Conservation (phyloP, 2,329 filamentous ascomycete species). For the Tolypocladium inflatum region DNA sequence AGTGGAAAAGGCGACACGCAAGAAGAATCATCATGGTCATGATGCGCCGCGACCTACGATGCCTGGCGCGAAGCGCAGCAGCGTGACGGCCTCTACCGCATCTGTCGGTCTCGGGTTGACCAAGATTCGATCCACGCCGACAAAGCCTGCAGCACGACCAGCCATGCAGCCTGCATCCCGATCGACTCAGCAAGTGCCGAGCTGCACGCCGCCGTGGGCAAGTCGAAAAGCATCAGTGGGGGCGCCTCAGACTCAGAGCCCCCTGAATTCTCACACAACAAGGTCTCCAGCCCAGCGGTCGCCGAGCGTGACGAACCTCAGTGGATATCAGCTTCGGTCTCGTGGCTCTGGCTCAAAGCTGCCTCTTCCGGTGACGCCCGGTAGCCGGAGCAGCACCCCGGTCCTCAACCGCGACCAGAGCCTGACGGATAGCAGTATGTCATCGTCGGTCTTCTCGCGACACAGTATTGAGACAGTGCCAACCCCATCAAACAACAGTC, state of each 20-base stretch:
- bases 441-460: slow-evolving; percentile 30
- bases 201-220: slow-evolving; percentile 1
- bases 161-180: background rate
- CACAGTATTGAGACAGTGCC: slow-evolving; percentile 23
- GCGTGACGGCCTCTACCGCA: background rate
- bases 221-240: background rate
- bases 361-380: slow-evolving; percentile 26
- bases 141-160: slow-evolving; percentile 9
- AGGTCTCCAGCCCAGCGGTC: slow-evolving; percentile 9
- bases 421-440: slow-evolving; percentile 32
- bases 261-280: background rate
- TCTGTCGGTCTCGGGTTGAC: slow-evolving; percentile 9
- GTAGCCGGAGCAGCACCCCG: slow-evolving; percentile 24
- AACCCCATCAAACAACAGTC: slow-evolving; percentile 21
- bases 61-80: background rate
- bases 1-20: slow-evolving; percentile 12
- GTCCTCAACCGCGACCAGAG: slow-evolving; percentile 24
- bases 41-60: slow-evolving; percentile 8
- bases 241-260: background rate
- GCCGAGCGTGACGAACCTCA: slow-evolving; percentile 14
- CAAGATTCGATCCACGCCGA: slow-evolving; percentile 15
- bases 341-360: slow-evolving; percentile 27
- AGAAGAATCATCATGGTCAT: slow-evolving; percentile 6
- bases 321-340: slow-evolving; percentile 21
- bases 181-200: background rate